Evolutionary conservation across 1,284 basidiomycete species (phyloP), one percentile per base, ranked within the genome.

Genomic region (Wolfiporia cocos): DNA sequence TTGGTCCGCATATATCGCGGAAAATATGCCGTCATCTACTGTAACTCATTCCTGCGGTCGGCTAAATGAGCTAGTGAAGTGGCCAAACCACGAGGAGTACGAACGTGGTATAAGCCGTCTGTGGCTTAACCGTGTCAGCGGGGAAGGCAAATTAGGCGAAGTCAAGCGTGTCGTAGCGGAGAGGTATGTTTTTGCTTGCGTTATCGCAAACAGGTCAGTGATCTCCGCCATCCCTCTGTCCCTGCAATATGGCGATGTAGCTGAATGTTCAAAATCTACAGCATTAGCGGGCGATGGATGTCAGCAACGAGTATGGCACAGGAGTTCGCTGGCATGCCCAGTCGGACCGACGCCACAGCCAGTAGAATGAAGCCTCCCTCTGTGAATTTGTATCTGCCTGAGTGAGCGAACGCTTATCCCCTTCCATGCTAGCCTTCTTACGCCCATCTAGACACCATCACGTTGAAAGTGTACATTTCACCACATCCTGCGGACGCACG

Each of bases 401-500:
- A 67, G 82, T 84, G 19, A 17, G 7, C 21, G 44, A 20, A 33
- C 21, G 42, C 24, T 22, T 19, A 18, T 23, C 41, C 41, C 9
- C 35, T 4, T 15, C 12, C 3, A 15, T 28, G 9, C 14, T 14
- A 17, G 31, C 2, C 4, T 19, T 7, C 22, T 7, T 39, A n/a
- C 29, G 6, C 29, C 20, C 12, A 5, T n/a, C 4, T 19, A 87
- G 82, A 38, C 80, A 83, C 42, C 84, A 87, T 55, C 75, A 82
- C 50, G 68, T 87, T n/a, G 85, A 87, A 55, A 83, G 82, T 52
- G 57, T 85, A 3, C 81, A 86, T 56, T 78, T 86, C 50, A 67
- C 66, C 1, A 64, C 70, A 0, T 42, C 65, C 0, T 53, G 59
- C 14, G 63, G 67, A 3, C 50, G 53, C 12, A 50, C 62, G 4